Evolutionary conservation across 2,329 filamentous ascomycete genomes (phyloP), one percentile per base, ranked within the genome.

Genomic region (Ceratocystis eucalypticola): DNA sequence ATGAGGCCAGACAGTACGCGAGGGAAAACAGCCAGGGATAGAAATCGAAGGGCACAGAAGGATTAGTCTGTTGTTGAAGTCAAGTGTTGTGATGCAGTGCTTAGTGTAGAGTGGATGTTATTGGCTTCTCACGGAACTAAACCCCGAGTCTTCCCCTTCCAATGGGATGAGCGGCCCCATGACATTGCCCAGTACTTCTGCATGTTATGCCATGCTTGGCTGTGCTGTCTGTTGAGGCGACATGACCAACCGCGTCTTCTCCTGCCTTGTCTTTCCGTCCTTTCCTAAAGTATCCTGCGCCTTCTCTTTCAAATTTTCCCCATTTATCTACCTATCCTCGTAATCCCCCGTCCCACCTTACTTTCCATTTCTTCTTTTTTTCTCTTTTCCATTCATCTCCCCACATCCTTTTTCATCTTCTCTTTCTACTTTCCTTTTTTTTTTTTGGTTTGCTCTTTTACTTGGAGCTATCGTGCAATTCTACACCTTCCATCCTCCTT

Each of bases 311-410:
- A 63, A 68, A 68, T 53, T 61, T 55, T 63, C 66, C 61, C 66
- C 57, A 69, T 71, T 72, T 73, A 72, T 72, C 70, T 70, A 75
- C 73, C 72, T 73, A 72, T 71, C 73, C 69, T 74, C 72, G 71
- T 74, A 72, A 74, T 69, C 72, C 73, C 73, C 71, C 73, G 72
- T 69, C 69, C 70, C 71, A 68, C 69, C 68, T 67, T 69, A 70
- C 70, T 72, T 73, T 72, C 69, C 67, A 61, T 68, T 69, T 71
- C 66, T 66, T 71, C 66, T 65, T 70, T 71, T 71, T 67, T 66
- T 66, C 69, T 69, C 48, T 53, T 69, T 46, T 63, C 22, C 63
- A 65, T 62, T 45, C 30, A 30, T 53, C 53, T 48, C 57, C 25
- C 50, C 33, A 41, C 50, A 46, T 59, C 62, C 50, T n/a, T 62